Evolutionary conservation across 2,329 filamentous ascomycete genomes (phyloP), one percentile per base, ranked within the genome.

Genomic region (Epichloe aotearoae): DNA sequence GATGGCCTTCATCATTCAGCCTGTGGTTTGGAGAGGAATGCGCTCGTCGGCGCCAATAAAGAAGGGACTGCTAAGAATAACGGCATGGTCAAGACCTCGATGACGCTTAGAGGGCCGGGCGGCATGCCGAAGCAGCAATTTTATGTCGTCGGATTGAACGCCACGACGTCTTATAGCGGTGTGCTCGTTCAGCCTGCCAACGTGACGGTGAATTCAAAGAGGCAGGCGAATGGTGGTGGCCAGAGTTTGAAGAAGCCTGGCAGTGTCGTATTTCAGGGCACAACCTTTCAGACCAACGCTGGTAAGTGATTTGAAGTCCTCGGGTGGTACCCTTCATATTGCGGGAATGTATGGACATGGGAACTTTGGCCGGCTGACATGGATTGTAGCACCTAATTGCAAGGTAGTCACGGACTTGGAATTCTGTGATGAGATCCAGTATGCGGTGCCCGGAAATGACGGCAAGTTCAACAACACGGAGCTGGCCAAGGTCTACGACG

Each of bases 381-480:
- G 26, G 37, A 26, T 15, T 53, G 55, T 59, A 80, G 87, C 86
- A 52, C 78, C 81, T 53, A 95, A 90, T 61, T 98, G 93, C 65
- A 84, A 84, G 53, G 76, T 98, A 40, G 75, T 97, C 44, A 90
- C 83, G 65, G 83, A 94, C 61, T 79, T 98, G n/a, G 73, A 82
- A 0, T 94, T 97, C 66, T 98, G 93, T 69, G 78, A 84, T 57
- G 81, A 91, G 59, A 85, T 91, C 46, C 88, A 91, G 47, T 96
- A 96, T 63, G 86, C 91, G 6, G 93, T 96, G 0, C 93, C 93
- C 0, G 83, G 85, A 40, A 95, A 95, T 60, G 74, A 80, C 2
- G 68, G 72, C 37, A 79, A 72, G 44, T 82, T 80, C 56, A 72
- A 77, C 49, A 80, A 81, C 58, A 72, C 76, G 2, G 70, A 73